These are phyloP conservation scores for Lyophyllum shimeji DNA, from an alignment of 768 basidiomycete genomes.

Conservation along the genomic window DNA sequence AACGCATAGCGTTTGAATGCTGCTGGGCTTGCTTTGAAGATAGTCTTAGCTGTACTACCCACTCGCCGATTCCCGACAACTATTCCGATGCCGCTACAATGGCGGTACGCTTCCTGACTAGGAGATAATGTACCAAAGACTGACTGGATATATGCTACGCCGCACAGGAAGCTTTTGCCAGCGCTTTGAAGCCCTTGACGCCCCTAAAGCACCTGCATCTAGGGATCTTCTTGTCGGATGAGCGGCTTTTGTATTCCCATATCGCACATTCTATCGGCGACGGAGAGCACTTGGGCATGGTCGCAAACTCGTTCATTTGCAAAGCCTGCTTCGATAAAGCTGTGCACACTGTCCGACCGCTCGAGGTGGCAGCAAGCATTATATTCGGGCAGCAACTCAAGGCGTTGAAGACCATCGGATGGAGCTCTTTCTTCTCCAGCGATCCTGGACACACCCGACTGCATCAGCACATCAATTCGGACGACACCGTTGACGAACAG, in stretches of 20 bases:
- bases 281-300: constrained; percentile 20
- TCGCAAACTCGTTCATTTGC: constrained; percentile 37
- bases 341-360: constrained; percentile 31
- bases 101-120: constrained; percentile 44
- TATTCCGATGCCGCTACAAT: constrained; percentile 42
- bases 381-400: constrained; percentile 44
- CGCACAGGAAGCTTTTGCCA: constrained; percentile 40
- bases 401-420: constrained; percentile 43
- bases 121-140: background rate
- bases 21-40: constrained; percentile 70
- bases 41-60: constrained; percentile 47
- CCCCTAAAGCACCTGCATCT: constrained; percentile 52
- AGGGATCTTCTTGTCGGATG: constrained; percentile 63
- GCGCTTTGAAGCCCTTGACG: constrained; percentile 43
- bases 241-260: constrained; percentile 47
- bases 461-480: constrained; percentile 10
- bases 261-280: constrained; percentile 38
- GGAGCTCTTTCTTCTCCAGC: constrained; percentile 49
- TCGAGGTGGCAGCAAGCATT: constrained; percentile 49
- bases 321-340: constrained; percentile 26
- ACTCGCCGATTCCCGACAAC: constrained; percentile 63
- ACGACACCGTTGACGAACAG: constrained; percentile 12
- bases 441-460: background rate
- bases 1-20: constrained; percentile 54
- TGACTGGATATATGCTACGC: background rate